These are phyloP conservation scores for Mycena indigotica DNA, from an alignment of 768 basidiomycete genomes.

Conservation along the genomic window DNA sequence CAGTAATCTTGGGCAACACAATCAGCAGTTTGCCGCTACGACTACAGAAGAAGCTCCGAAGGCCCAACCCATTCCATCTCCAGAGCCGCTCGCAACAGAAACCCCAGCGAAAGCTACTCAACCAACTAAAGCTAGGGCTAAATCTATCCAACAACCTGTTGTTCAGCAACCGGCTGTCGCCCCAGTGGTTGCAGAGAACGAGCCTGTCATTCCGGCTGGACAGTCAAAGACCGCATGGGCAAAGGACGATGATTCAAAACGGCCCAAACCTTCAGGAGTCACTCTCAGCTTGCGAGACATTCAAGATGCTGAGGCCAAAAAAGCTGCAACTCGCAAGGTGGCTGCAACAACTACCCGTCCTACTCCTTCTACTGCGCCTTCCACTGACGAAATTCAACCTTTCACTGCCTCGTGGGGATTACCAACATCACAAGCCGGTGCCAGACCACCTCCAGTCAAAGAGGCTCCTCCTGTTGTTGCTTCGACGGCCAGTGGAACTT, in stretches of 20 bases:
- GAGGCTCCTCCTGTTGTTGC: constrained; percentile 35
- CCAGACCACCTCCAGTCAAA: constrained; percentile 46
- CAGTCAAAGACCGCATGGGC: constrained; percentile 63
- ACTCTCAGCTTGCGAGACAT: constrained; percentile 87
- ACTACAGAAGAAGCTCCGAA: constrained; percentile 18
- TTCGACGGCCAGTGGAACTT: constrained; percentile 16
- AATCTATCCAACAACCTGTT: constrained; percentile 20
- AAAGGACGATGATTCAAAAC: constrained; percentile 69
- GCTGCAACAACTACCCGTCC: constrained; percentile 56
- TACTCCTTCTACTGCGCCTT: constrained; percentile 35
- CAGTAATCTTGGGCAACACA: constrained; percentile 61
- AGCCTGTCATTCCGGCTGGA: constrained; percentile 28
- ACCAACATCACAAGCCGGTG: constrained; percentile 78
- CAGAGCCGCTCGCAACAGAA: constrained; percentile 17
- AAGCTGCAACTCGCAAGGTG: constrained; percentile 73
- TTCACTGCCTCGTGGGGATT: constrained; percentile 84
- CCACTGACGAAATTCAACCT: constrained; percentile 57
- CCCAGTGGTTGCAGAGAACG: constrained; percentile 20
- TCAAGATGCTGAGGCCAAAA: constrained; percentile 89
- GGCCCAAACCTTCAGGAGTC: constrained; percentile 43
- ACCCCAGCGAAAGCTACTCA: constrained; percentile 19
- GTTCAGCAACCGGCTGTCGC: constrained; percentile 15
- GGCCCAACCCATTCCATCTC: constrained; percentile 3
- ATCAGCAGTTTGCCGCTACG: constrained; percentile 42
- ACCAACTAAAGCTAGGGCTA: constrained; percentile 24